Conservation (phyloP, 2,329 filamentous ascomycete species). For the Shiraia sp. region DNA sequence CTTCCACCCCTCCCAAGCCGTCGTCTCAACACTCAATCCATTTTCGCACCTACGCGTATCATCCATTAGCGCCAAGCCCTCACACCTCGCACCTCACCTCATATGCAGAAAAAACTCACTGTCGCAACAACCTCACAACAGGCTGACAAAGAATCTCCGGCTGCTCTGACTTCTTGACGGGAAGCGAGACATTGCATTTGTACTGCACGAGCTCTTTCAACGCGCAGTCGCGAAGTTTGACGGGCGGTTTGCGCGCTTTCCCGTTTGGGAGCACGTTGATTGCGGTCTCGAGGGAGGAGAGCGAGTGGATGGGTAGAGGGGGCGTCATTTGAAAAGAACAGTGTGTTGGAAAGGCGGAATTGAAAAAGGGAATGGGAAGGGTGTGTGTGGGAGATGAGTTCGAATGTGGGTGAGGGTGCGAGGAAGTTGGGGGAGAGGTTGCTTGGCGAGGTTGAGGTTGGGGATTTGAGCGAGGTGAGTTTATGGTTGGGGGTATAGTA, state of each 20-base stretch:
- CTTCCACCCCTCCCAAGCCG: conserved; percentile 59
- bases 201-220: conserved; percentile 66
- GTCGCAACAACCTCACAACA: conserved; percentile 62
- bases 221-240: conserved; percentile 59
- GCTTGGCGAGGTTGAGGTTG: conserved; percentile 46
- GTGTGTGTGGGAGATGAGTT: conserved; percentile 18
- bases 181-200: conserved; percentile 58
- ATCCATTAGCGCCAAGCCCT: conserved; percentile 21
- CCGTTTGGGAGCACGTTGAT: conserved; percentile 57
- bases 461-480: conserved; percentile 35
- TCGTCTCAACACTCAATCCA: conserved; percentile 65
- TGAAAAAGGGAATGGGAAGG: conserved; percentile 1
- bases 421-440: conserved; percentile 58
- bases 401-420: conserved; percentile 31
- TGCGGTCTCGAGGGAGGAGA: conserved; percentile 55
- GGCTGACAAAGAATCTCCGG: conserved; percentile 58
- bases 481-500: no score
- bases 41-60: conserved; percentile 50
- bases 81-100: conserved; percentile 9
- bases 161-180: conserved; percentile 38
- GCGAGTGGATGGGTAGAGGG: conserved; percentile 57
- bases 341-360: background rate
- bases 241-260: conserved; percentile 57
- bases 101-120: conserved; percentile 58
- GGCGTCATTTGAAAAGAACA: conserved; percentile 66